Evolutionary conservation across 169 alveolate genomes (phyloP).

Genomic region (Eimeria maxima): DNA sequence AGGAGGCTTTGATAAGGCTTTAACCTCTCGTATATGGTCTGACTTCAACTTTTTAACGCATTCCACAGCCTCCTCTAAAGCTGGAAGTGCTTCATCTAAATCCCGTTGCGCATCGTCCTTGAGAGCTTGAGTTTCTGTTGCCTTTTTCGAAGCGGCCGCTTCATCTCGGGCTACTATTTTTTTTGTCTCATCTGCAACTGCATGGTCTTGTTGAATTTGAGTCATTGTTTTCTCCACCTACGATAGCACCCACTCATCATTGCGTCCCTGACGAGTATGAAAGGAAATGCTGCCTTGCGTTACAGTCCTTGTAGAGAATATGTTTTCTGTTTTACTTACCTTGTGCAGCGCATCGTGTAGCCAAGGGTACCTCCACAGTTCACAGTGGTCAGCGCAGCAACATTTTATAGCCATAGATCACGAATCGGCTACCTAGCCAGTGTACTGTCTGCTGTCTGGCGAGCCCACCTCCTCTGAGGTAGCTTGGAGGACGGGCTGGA

Average conservation of each 20-base stretch:
- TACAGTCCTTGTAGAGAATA: neutral
- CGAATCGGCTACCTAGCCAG: neutral
- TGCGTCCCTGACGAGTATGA: neutral
- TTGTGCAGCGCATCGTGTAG: neutral
- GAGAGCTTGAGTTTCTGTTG: constrained; percentile 92
- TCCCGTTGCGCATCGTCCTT: constrained; percentile 93
- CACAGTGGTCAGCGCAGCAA: neutral
- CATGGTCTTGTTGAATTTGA: constrained; percentile 93
- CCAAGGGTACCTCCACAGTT: neutral
- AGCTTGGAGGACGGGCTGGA: constrained; percentile 95
- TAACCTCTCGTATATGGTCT: constrained; percentile 96
- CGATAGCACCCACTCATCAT: neutral
- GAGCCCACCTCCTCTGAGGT: constrained; percentile 91
- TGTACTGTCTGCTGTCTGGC: neutral
- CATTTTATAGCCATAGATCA: neutral
- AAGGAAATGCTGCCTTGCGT: neutral
- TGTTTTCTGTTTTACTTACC: neutral
- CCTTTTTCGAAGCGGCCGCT: constrained; percentile 90
- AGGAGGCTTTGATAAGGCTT: constrained; percentile 94
- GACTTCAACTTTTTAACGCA: constrained; percentile 95
- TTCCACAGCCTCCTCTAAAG: constrained; percentile 94
- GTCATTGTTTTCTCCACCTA: constrained; percentile 94
- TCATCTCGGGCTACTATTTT: constrained; percentile 92
- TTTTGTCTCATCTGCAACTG: constrained; percentile 94
- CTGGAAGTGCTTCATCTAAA: constrained; percentile 97